Base-by-base conservation (phyloP, 352 stramenopile genomes). In the Elongisporangium prolatum region DNA sequence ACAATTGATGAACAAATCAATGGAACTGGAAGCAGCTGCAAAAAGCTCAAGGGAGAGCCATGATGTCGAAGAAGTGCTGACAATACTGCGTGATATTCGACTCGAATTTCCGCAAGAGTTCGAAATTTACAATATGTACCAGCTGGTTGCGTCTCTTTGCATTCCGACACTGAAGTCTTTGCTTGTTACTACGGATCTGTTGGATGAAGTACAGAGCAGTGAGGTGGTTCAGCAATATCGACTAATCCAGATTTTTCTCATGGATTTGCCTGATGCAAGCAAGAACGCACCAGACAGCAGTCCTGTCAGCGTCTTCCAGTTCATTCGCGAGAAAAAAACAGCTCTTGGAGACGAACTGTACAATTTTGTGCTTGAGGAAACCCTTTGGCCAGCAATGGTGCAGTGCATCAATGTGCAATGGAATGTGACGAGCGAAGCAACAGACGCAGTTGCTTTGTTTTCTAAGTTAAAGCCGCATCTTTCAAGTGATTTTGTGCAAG, bases 301-400 rank as follows among this genome's bases (percentile, higher is more conserved):
- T 24, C 50, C 60, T 21, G 55, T 64, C 21, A 69, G 65, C 50
- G 67, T 89, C 13, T 81, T 91, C 24, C 75, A 83, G 10, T 66
- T 88, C 16, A 91, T 93, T 50, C 75, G 74, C 40, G 79, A 91
- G 40, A 86, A 89, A 50, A 68, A 72, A 0, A 74, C 75, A 61
- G 73, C 64, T 4, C 61, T 79, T 17, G 77, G 78, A 10, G 75
- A 86, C 51, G 77, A 90, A 22, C 56, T 90, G 11, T 92, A 90
- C 66, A 93, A 93, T 54, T 84, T 76, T 44, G 76, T 93, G 4
- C 59, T 93, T 28, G 84, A 93, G 57, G 80, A 92, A 62, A 73
- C 75, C 4, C 62, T 93, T 11, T 93, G 84, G 84, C 80, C 80
- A 18, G 69, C 74, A 14, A 70, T 85, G 54, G 71, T 77, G 37